A percentile compares a stretch with the other conserved stretches of the same genome.
These are phyloP conservation scores for Hygrophila difformis DNA, from an alignment of 257 asterid genomes.

Conservation along the genomic window DNA sequence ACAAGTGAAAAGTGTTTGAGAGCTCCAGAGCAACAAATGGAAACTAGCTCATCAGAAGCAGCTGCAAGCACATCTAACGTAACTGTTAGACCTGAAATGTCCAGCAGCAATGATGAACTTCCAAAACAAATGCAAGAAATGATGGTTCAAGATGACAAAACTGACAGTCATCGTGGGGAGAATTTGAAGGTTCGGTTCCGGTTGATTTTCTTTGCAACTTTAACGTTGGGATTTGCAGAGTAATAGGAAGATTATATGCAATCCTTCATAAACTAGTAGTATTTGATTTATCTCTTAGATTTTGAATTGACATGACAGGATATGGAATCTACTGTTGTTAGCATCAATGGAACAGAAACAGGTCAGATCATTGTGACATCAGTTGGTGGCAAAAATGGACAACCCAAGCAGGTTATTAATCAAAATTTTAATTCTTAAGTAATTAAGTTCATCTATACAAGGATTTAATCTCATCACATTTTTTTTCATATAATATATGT, in stretches of 20 bases:
- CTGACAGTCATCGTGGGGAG: slow-evolving; percentile 28
- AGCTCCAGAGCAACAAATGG: slow-evolving; percentile 25
- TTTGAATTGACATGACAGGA: slow-evolving; percentile 29
- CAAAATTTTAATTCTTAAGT: background rate
- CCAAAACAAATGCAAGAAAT: slow-evolving; percentile 40
- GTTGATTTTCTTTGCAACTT: slow-evolving; percentile 1
- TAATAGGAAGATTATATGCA: background rate
- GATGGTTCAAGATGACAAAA: slow-evolving; percentile 36
- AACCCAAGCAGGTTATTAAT: slow-evolving; percentile 58
- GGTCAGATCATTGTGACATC: slow-evolving; percentile 83
- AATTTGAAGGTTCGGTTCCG: slow-evolving; percentile 35
- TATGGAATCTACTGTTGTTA: slow-evolving; percentile 58
- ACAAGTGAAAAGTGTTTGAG: slow-evolving; percentile 24
- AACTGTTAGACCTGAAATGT: slow-evolving; percentile 24
- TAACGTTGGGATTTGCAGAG: background rate
- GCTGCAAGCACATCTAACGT: slow-evolving; percentile 30
- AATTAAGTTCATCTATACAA: background rate
- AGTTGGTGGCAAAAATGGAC: slow-evolving; percentile 57
- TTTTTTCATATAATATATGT: no score
- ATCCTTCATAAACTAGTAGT: background rate
- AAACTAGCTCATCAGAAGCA: slow-evolving; percentile 22
- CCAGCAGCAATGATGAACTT: slow-evolving; percentile 29
- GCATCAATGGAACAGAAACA: slow-evolving; percentile 75
- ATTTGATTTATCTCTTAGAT: slow-evolving; percentile 11
- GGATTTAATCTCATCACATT: no score